Conservation (phyloP, 305 asterid genomes). For the Fraxinus platypoda region DNA sequence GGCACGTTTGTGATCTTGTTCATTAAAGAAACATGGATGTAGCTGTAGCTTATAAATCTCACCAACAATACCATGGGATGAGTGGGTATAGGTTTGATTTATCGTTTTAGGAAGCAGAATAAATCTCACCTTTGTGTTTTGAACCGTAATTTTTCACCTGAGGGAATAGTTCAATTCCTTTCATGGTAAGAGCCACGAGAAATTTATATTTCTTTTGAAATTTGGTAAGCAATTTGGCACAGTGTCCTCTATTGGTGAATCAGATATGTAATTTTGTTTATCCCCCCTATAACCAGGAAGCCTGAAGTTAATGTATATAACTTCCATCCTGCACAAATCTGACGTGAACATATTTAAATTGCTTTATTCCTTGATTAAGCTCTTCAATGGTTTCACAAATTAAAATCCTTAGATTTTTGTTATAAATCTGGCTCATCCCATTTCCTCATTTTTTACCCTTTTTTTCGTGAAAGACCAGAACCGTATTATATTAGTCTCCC, state of each 20-base stretch:
- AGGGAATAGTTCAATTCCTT: neutral
- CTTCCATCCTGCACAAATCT: neutral
- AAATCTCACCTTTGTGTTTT: neutral
- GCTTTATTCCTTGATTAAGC: slow-evolving; percentile 6
- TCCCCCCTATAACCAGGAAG: neutral
- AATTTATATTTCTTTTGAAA: neutral
- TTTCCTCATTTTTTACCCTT: neutral
- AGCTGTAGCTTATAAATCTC: neutral
- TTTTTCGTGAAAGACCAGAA: neutral
- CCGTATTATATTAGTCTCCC: neutral
- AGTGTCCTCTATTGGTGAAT: neutral
- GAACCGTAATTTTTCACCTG: neutral
- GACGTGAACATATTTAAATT: neutral
- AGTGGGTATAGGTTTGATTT: neutral
- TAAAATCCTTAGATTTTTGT: neutral
- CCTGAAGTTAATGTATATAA: neutral
- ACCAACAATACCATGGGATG: neutral
- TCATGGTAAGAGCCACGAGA: neutral
- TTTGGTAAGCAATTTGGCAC: neutral
- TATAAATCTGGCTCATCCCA: neutral
- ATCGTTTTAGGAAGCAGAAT: neutral
- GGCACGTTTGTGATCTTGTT: neutral
- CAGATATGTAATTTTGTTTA: too few relatives aligned
- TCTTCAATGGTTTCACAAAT: neutral
- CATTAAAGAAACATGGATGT: neutral